phyloP scores from a whole-genome alignment of 2,329 filamentous ascomycete species.

The Hirsutella rhossiliensis region DNA sequence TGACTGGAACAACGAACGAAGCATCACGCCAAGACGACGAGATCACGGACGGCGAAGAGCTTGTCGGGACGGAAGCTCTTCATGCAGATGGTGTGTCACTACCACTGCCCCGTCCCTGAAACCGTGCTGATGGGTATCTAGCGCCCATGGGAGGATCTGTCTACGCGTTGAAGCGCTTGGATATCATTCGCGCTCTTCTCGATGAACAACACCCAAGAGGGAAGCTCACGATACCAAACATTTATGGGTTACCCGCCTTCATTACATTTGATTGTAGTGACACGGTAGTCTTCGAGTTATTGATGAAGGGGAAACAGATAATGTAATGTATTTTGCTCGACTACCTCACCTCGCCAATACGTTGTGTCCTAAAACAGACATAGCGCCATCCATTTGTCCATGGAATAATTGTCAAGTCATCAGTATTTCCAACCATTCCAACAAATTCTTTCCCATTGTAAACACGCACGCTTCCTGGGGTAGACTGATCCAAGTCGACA shows the following conservation, averaged over 20 bases:
- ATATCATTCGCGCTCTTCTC: neutral
- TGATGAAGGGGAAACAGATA: neutral
- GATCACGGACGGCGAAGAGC: too few relatives aligned
- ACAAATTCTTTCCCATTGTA: neutral
- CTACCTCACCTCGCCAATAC: neutral
- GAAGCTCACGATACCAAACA: neutral
- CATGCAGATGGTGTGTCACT: too few relatives aligned
- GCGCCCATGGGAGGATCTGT: neutral
- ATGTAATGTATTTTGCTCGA: neutral
- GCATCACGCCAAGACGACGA: too few relatives aligned
- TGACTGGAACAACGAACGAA: too few relatives aligned
- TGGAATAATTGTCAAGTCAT: neutral
- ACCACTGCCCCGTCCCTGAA: too few relatives aligned
- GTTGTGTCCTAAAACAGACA: neutral
- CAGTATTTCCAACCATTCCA: neutral
- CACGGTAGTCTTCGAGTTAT: neutral
- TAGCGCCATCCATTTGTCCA: neutral
- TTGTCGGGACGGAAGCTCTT: too few relatives aligned
- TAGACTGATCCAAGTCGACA: neutral
- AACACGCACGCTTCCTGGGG: neutral
- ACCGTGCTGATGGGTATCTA: neutral
- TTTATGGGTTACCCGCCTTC: neutral
- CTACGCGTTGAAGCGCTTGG: neutral
- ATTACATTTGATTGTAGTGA: neutral
- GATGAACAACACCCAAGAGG: neutral